Conservation (phyloP, 352 stramenopile genomes). For the Aphanomyces euteiches region DNA sequence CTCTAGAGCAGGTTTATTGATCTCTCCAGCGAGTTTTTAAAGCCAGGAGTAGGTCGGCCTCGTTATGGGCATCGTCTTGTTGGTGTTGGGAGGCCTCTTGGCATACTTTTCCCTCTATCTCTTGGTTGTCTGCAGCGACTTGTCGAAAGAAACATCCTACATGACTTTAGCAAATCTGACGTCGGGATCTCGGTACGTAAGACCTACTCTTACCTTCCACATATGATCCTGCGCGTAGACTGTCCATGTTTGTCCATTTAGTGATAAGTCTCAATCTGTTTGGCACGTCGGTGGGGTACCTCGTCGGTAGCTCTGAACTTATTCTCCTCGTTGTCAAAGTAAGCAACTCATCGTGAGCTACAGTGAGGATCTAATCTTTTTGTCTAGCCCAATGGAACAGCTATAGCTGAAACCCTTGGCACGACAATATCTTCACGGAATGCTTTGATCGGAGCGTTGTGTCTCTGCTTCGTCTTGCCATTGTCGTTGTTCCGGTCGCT, state of each 20-base stretch:
- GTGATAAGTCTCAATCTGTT: constrained; percentile 86
- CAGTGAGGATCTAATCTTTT: not conserved
- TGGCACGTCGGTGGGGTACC: constrained; percentile 77
- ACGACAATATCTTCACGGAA: constrained; percentile 40
- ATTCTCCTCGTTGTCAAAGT: constrained; percentile 64
- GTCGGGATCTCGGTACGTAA: constrained; percentile 38
- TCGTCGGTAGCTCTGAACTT: constrained; percentile 76
- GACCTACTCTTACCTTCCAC: not conserved
- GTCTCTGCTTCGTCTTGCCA: constrained; percentile 61
- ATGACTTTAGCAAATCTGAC: constrained; percentile 72
- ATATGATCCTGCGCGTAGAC: constrained; percentile 29
- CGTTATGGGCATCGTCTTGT: constrained; percentile 64
- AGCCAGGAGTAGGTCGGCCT: constrained; percentile 41
- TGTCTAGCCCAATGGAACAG: constrained; percentile 13
- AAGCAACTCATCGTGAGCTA: not conserved
- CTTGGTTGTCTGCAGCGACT: constrained; percentile 72
- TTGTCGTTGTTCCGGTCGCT: constrained; percentile 80
- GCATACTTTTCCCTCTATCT: constrained; percentile 82
- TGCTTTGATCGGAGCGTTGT: constrained; percentile 61
- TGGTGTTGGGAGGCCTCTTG: constrained; percentile 56
- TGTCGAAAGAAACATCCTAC: constrained; percentile 72
- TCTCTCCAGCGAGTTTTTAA: no score
- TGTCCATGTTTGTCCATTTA: constrained; percentile 69
- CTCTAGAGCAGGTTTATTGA: constrained; percentile 52
- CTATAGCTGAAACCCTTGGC: not conserved